These are phyloP conservation scores for Plantago rigida DNA, from an alignment of 305 asterid species.

Conservation along the genomic window DNA sequence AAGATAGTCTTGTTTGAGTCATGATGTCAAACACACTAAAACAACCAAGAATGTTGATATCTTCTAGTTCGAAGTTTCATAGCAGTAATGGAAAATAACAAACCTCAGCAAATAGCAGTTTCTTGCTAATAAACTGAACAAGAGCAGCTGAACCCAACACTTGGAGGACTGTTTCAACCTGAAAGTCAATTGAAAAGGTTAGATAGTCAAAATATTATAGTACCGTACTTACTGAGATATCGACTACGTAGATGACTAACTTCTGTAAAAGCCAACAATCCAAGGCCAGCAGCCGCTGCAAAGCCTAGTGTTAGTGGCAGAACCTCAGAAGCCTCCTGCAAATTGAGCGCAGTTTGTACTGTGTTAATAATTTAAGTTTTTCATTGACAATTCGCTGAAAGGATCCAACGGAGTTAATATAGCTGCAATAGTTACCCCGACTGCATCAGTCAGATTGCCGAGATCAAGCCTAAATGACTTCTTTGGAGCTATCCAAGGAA, in stretches of 20 bases:
- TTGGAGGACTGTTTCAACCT: slow-evolving; percentile 89
- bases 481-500: slow-evolving; percentile 76
- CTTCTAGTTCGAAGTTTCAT: no score
- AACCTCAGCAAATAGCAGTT: slow-evolving; percentile 87
- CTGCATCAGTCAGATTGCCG: slow-evolving; percentile 47
- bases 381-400: neutral
- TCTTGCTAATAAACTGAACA: slow-evolving; percentile 73
- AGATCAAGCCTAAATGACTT: slow-evolving; percentile 51
- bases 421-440: slow-evolving; percentile 40
- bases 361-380: neutral
- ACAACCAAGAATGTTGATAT: no score
- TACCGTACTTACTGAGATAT: neutral
- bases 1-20: slow-evolving; percentile 9
- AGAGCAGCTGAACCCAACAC: slow-evolving; percentile 77
- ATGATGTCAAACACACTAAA: neutral
- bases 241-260: slow-evolving; percentile 27
- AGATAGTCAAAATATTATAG: neutral
- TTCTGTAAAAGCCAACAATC: slow-evolving; percentile 72
- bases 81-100: slow-evolving; percentile 12
- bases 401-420: neutral
- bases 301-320: slow-evolving; percentile 51
- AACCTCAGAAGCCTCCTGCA: slow-evolving; percentile 60
- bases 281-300: slow-evolving; percentile 78
- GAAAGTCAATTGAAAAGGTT: slow-evolving; percentile 24
- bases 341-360: slow-evolving; percentile 4